Evolutionary conservation across 2,329 filamentous ascomycete species (phyloP).

Genomic region (Elsinoe fawcettii): DNA sequence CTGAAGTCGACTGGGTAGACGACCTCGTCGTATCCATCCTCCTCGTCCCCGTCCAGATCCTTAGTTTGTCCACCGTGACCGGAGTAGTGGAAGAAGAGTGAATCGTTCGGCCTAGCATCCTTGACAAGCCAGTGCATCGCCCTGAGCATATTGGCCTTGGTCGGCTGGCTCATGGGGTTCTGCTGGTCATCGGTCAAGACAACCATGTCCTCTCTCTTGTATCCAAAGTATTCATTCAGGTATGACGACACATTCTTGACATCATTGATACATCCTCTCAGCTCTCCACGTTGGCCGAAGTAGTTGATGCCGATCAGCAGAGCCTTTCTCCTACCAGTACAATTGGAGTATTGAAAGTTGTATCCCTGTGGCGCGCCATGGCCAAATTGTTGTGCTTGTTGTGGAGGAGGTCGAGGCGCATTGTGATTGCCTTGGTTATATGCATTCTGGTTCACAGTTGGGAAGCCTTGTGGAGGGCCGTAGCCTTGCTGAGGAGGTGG

Average conservation of each 20-base stretch:
- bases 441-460: slow-evolving; percentile 43
- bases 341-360: slow-evolving; percentile 84
- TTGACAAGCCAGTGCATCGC: slow-evolving; percentile 99
- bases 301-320: slow-evolving; percentile 94
- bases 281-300: slow-evolving; percentile 82
- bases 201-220: slow-evolving; percentile 95
- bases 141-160: slow-evolving; percentile 86
- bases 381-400: slow-evolving; percentile 58
- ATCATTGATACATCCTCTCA: slow-evolving; percentile 93
- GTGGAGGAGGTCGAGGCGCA: slow-evolving; percentile 31
- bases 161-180: slow-evolving; percentile 94
- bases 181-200: slow-evolving; percentile 93
- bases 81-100: slow-evolving; percentile 95
- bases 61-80: slow-evolving; percentile 78
- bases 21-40: slow-evolving; percentile 75
- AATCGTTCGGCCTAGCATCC: slow-evolving; percentile 85
- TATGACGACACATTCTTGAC: slow-evolving; percentile 95
- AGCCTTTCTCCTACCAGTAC: slow-evolving; percentile 80
- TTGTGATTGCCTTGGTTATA: slow-evolving; percentile 50
- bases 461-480: slow-evolving; percentile 21
- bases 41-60: slow-evolving; percentile 71
- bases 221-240: slow-evolving; percentile 79
- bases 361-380: slow-evolving; percentile 73
- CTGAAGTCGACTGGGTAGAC: slow-evolving; percentile 79
- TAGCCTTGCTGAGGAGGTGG: slow-evolving; percentile 13